These are phyloP conservation scores for Penicillium sp. DNA, from an alignment of 2,329 filamentous ascomycete genomes.

Conservation along the genomic window DNA sequence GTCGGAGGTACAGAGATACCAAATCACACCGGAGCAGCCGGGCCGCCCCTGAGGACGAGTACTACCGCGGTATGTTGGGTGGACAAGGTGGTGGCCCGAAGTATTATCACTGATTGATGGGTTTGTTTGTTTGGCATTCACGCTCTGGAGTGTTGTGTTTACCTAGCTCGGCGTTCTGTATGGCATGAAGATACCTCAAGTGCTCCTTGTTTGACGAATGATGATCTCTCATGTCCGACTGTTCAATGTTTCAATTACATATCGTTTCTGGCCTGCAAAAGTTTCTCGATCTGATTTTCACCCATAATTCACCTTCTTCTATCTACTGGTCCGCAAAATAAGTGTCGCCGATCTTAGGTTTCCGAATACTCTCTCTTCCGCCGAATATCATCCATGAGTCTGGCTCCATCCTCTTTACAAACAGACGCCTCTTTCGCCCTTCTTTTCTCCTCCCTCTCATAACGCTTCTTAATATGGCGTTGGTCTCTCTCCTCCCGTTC, in stretches of 20 bases:
- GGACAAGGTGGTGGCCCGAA: slow-evolving; percentile 31
- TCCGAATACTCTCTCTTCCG: slow-evolving; percentile 3
- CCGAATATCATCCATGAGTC: slow-evolving; percentile 22
- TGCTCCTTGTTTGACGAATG: slow-evolving; percentile 11
- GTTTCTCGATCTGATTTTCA: background rate
- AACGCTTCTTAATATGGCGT: slow-evolving; percentile 32
- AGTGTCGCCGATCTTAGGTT: background rate
- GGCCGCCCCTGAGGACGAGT: slow-evolving; percentile 35
- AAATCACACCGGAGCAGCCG: slow-evolving; percentile 26
- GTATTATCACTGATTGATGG: slow-evolving; percentile 23
- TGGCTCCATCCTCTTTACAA: slow-evolving; percentile 31
- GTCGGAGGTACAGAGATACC: slow-evolving; percentile 29
- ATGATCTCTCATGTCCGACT: slow-evolving; percentile 10
- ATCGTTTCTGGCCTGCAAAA: background rate
- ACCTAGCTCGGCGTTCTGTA: slow-evolving; percentile 15
- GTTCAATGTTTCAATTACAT: slow-evolving; percentile 1
- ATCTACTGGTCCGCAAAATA: background rate
- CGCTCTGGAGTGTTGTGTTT: slow-evolving; percentile 1
- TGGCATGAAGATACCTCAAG: slow-evolving; percentile 20
- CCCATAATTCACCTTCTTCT: background rate
- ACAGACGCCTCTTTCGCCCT: slow-evolving; percentile 34
- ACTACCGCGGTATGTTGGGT: slow-evolving; percentile 36
- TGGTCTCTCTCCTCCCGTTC: slow-evolving; percentile 40
- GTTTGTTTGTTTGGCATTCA: background rate
- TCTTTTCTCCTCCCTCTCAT: slow-evolving; percentile 42